Conservation (phyloP, 257 asterid species). For the Nyctanthes arbortristis region DNA sequence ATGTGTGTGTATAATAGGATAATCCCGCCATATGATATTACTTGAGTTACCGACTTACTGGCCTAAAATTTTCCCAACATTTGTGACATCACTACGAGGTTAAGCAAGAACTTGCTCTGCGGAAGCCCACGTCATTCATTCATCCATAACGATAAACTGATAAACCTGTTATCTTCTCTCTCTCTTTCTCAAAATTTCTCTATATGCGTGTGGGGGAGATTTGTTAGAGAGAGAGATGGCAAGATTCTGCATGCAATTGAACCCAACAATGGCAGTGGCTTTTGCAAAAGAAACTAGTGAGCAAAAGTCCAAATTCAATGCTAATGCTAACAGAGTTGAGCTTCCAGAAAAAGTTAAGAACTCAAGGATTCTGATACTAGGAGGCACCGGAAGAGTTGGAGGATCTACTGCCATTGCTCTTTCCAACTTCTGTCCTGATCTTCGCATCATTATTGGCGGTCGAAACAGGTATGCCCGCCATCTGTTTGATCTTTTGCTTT, state of each 20-base stretch:
- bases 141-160: not conserved
- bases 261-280: constrained; percentile 30
- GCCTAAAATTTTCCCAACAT: no score
- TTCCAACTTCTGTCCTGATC: constrained; percentile 66
- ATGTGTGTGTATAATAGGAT: no score
- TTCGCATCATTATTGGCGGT: constrained; percentile 70
- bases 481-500: not conserved
- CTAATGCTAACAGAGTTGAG: constrained; percentile 36
- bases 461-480: constrained; percentile 62
- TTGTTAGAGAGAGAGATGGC: constrained; percentile 35
- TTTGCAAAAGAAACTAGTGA: constrained; percentile 29
- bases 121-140: not conserved
- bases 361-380: constrained; percentile 67
- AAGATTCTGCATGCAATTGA: constrained; percentile 51
- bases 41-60: no score
- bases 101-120: no score
- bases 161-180: not conserved
- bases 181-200: not conserved
- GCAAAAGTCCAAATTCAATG: constrained; percentile 24
- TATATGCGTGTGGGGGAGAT: no score
- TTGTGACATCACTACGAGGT: no score
- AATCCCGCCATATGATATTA: no score
- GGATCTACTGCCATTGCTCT: constrained; percentile 90
- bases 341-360: constrained; percentile 50
- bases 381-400: constrained; percentile 99